Percentiles rank a stretch among this genome's conserved stretches.
Conservation (phyloP, 192 early-diverging fungal genomes). For the Coemansia sp. region DNA sequence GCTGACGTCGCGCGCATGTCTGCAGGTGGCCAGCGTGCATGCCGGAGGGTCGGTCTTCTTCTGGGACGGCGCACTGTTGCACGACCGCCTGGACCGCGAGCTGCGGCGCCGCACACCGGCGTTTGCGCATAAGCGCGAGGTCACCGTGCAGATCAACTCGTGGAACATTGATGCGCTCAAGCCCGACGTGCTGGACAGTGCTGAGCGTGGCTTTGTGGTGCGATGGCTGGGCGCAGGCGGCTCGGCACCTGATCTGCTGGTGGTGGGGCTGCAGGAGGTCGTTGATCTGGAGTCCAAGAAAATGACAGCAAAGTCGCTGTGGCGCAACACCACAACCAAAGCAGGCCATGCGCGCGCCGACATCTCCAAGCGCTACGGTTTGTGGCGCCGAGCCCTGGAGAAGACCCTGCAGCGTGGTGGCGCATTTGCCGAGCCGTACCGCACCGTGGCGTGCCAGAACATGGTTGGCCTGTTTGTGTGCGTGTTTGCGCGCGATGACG, state of each 20-base stretch:
- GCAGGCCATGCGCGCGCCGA: slow-evolving; percentile 20
- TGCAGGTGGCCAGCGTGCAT: slow-evolving; percentile 49
- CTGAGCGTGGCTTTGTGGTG: slow-evolving; percentile 28
- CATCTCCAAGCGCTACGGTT: slow-evolving; percentile 64
- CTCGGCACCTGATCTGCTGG: slow-evolving; percentile 73
- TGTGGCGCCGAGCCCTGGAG: slow-evolving; percentile 80
- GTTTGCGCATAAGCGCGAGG: slow-evolving; percentile 62
- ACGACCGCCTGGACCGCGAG: slow-evolving; percentile 53
- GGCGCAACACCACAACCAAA: slow-evolving; percentile 32
- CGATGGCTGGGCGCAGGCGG: slow-evolving; percentile 42
- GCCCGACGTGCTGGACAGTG: slow-evolving; percentile 68
- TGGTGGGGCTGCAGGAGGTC: slow-evolving; percentile 95
- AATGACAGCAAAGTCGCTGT: slow-evolving; percentile 63
- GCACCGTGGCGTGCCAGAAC: slow-evolving; percentile 68
- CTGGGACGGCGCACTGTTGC: slow-evolving; percentile 47
- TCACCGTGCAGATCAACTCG: slow-evolving; percentile 77
- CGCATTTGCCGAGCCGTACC: slow-evolving; percentile 55
- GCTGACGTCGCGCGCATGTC: slow-evolving; percentile 23
- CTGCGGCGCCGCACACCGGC: slow-evolving; percentile 61
- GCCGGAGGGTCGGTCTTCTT: slow-evolving; percentile 44
- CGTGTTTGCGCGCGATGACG: slow-evolving; percentile 70
- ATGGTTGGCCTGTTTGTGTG: slow-evolving; percentile 90
- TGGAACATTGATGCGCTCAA: slow-evolving; percentile 95
- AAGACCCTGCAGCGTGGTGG: slow-evolving; percentile 54
- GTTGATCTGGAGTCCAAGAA: slow-evolving; percentile 85